These are phyloP conservation scores for Astragalus membranaceus DNA, from an alignment of 306 rosid genomes.

Conservation along the genomic window DNA sequence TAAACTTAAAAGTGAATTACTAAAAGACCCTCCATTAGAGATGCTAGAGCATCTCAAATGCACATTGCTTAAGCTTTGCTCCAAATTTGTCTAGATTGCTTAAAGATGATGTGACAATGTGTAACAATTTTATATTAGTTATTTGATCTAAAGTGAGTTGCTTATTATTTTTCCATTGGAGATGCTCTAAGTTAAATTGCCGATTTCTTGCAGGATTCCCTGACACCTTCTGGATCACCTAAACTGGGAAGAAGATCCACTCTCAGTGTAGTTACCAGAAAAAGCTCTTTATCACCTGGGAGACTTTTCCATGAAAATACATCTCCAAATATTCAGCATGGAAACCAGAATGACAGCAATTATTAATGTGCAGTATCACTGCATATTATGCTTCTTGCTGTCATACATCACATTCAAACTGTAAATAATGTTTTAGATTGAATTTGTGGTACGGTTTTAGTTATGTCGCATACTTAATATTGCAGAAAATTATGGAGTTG, in stretches of 20 bases:
- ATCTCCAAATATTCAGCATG: slow-evolving; percentile 58
- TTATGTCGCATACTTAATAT: not conserved
- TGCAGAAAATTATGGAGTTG: not conserved
- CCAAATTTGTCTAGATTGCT: too few relatives aligned
- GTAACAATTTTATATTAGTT: too few relatives aligned
- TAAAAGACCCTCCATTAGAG: too few relatives aligned
- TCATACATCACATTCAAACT: not conserved
- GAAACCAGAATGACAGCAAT: not conserved
- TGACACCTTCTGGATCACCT: slow-evolving; percentile 27
- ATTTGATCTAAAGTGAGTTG: too few relatives aligned
- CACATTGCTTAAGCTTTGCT: too few relatives aligned
- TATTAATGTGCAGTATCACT: not conserved
- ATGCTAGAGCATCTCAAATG: too few relatives aligned
- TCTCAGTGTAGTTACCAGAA: slow-evolving; percentile 20
- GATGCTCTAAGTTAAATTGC: not conserved
- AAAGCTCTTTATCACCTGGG: not conserved
- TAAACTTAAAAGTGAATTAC: too few relatives aligned
- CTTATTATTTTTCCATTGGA: too few relatives aligned
- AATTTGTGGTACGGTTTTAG: not conserved
- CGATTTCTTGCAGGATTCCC: slow-evolving; percentile 35
- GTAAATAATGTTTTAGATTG: not conserved
- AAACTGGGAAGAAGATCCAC: slow-evolving; percentile 29
- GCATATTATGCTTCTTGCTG: not conserved
- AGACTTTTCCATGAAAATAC: slow-evolving; percentile 7
- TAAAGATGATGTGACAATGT: too few relatives aligned